These are phyloP conservation scores for Rasamsonia emersonii DNA, from an alignment of 2,329 filamentous ascomycete genomes.

Conservation along the genomic window DNA sequence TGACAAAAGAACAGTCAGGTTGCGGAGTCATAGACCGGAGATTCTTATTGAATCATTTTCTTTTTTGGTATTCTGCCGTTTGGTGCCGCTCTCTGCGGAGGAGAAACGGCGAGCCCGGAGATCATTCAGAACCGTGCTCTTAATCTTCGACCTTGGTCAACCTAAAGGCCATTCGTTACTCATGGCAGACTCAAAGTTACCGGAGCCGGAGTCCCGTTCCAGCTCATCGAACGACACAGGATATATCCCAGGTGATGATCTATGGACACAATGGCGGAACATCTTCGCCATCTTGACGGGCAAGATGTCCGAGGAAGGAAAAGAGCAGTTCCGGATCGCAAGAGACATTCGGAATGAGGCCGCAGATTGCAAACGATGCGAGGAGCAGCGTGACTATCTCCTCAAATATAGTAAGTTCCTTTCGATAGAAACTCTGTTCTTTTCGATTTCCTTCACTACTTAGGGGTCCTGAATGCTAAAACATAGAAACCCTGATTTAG, in stretches of 20 bases:
- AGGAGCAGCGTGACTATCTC: slow-evolving; percentile 73
- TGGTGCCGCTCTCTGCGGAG: no score
- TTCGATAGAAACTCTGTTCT: background rate
- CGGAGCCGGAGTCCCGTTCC: slow-evolving; percentile 13
- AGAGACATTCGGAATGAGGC: slow-evolving; percentile 68
- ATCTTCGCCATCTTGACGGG: slow-evolving; percentile 77
- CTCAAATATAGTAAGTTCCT: slow-evolving; percentile 56
- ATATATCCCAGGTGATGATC: slow-evolving; percentile 32
- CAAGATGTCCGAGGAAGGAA: slow-evolving; percentile 58
- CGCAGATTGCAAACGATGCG: slow-evolving; percentile 70
- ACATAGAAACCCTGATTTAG: slow-evolving; percentile 18
- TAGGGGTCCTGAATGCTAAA: no score
- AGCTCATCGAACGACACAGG: slow-evolving; percentile 23
- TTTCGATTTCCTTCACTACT: no score
- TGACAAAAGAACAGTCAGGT: no score
- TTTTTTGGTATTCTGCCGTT: slow-evolving; percentile 1
- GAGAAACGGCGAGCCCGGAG: slow-evolving; percentile 1
- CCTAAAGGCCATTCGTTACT: no score
- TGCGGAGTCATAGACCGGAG: slow-evolving; percentile 5
- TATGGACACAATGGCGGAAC: slow-evolving; percentile 60
- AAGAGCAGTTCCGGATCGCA: slow-evolving; percentile 67
- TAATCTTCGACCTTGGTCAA: no score
- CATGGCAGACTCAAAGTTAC: no score
- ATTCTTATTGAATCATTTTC: slow-evolving; percentile 4
- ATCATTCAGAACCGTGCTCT: background rate